Conservation (phyloP, 1,284 basidiomycete genomes). For the Tremellales sp. region DNA sequence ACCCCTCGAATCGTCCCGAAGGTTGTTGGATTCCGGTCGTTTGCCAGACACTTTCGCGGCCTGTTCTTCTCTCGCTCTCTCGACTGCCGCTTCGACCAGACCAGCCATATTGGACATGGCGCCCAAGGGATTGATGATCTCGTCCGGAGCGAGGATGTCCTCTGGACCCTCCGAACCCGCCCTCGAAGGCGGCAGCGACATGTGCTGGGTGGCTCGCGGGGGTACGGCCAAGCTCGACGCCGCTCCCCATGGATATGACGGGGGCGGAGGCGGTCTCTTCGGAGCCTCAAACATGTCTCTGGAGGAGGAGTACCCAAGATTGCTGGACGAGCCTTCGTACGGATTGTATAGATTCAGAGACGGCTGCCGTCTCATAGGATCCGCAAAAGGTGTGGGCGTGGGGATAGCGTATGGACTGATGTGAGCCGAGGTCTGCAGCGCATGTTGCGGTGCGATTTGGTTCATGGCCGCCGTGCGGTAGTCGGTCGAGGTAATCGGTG, state of each 20-base stretch:
- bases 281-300: not conserved
- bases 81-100: slow-evolving; percentile 47
- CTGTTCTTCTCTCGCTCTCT: slow-evolving; percentile 44
- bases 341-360: slow-evolving; percentile 6
- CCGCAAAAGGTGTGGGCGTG: not conserved
- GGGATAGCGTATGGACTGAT: not conserved
- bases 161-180: slow-evolving; percentile 38
- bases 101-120: slow-evolving; percentile 48
- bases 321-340: not conserved
- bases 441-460: not conserved
- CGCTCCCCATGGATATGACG: slow-evolving; percentile 4
- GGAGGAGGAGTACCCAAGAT: not conserved
- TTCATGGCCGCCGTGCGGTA: slow-evolving; percentile 14
- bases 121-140: slow-evolving; percentile 45
- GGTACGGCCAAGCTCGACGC: not conserved
- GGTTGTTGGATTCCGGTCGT: not conserved
- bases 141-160: slow-evolving; percentile 38
- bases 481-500: slow-evolving; percentile 22
- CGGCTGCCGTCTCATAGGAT: not conserved
- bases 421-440: too few relatives aligned
- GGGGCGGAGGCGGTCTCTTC: not conserved
- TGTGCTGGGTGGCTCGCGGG: slow-evolving; percentile 10
- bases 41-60: slow-evolving; percentile 4
- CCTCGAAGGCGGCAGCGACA: slow-evolving; percentile 41
- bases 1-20: slow-evolving; percentile 7